Conservation (phyloP, 371 early-diverging fungal species). For the Scutellospora calospora region DNA sequence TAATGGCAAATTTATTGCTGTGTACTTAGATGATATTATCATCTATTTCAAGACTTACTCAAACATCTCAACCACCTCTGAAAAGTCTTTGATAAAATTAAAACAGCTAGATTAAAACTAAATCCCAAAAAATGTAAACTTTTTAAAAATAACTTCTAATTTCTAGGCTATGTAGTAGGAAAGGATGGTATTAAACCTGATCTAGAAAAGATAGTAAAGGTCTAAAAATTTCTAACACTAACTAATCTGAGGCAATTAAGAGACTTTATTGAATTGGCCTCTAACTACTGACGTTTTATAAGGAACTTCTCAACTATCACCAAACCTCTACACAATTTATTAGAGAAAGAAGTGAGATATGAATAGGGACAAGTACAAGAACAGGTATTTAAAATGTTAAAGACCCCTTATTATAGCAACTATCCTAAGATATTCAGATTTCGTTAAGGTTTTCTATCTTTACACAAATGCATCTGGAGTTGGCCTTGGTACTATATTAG, state of each 20-base stretch:
- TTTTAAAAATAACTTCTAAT: slow-evolving; percentile 47
- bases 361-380: slow-evolving; percentile 49
- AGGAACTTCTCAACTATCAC: slow-evolving; percentile 53
- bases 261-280: slow-evolving; percentile 61
- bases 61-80: background rate
- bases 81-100: too few relatives aligned
- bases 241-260: slow-evolving; percentile 51
- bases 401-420: slow-evolving; percentile 46
- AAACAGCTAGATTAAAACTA: too few relatives aligned
- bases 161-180: slow-evolving; percentile 57
- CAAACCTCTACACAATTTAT: slow-evolving; percentile 49
- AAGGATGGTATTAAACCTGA: slow-evolving; percentile 50
- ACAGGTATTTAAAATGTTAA: slow-evolving; percentile 54
- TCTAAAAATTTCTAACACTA: slow-evolving; percentile 55
- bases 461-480: slow-evolving; percentile 61
- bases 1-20: too few relatives aligned
- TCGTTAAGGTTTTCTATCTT: slow-evolving; percentile 45
- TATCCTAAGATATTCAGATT: slow-evolving; percentile 54
- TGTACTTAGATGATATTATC: too few relatives aligned
- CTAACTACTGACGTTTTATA: slow-evolving; percentile 63
- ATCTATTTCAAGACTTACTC: background rate
- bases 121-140: slow-evolving; percentile 75
- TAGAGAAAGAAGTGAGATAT: slow-evolving; percentile 51
- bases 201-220: slow-evolving; percentile 49
- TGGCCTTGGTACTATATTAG: slow-evolving; percentile 57